Base-by-base conservation (phyloP, 768 basidiomycete species). In the Strobilomyces dryophilus region DNA sequence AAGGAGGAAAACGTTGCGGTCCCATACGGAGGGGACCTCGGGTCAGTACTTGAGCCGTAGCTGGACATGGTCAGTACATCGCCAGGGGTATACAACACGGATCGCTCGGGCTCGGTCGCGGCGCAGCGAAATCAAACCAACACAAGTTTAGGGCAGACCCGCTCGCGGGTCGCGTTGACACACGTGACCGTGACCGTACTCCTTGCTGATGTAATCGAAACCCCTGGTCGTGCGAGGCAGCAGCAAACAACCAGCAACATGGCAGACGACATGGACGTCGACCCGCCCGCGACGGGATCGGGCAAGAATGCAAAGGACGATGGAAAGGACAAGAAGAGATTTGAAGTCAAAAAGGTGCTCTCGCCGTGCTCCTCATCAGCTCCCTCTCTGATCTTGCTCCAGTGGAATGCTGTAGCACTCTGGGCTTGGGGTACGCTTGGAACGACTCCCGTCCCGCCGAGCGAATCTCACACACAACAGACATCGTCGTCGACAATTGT, bases 401-500 rank as follows among this genome's bases (percentile, higher is more conserved):
- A 99, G 97, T 99, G 97, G 97, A 98, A 98, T 65, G 97, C 97
- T 12, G 97, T 98, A 48, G 81, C 97, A 2, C 78, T 99, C 0
- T 99, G 97, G 97, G 93, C 97, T 18, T 98, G 97, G 95, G 95
- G 94, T 95, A 57, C 52, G 80, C 57, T 44, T 45, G 24, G 24
- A 21, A 39, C 49, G 36, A 32, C 39, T 26, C 20, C 35, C 43
- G 20, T 20, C 40, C 15, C 15, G 17, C 41, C 39, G 36, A 45
- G 39, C 46, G 54, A 51, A 31, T 50, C 37, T 66, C 37, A 65
- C 57, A 20, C 48, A 34, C 9, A 47, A 42, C 57, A 95, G 95
- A 98, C 69, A 98, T 98, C 66, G 94, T 97, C 55, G 95, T 98
- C 53, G 95, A 98, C 73, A 99, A 98, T 74, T 98, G 97, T 65